Percentiles rank a stretch among this genome's conserved stretches.
These are phyloP conservation scores for Penicillium robsamsonii DNA, from an alignment of 495 filamentous ascomycete species.

Conservation along the genomic window DNA sequence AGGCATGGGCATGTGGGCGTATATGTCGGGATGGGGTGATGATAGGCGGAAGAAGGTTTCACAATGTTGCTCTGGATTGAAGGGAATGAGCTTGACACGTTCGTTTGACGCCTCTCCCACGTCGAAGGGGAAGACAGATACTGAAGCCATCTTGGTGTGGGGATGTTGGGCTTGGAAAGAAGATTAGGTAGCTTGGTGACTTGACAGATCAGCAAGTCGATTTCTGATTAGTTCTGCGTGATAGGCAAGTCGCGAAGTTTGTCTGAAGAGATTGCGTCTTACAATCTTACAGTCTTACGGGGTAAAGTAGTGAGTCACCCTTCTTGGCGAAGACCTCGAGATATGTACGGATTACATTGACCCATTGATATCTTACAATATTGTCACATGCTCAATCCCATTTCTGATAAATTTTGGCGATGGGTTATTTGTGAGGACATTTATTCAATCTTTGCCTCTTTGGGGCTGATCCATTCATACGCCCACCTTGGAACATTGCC, in stretches of 20 bases:
- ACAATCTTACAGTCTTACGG: too few species aligned
- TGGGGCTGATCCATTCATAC: too few species aligned
- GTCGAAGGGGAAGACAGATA: conserved; percentile 15
- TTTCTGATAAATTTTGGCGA: too few species aligned
- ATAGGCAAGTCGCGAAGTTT: neutral
- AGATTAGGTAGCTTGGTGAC: neutral
- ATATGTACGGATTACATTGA: neutral
- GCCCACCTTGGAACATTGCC: too few species aligned
- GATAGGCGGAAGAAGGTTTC: conserved; percentile 19
- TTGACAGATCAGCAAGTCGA: neutral
- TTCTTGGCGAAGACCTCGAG: neutral
- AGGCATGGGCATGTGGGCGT: conserved; percentile 16
- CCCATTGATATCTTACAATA: too few species aligned
- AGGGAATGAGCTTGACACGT: conserved; percentile 19
- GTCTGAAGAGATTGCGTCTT: neutral
- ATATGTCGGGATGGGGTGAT: conserved; percentile 18
- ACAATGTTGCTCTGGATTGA: conserved; percentile 18
- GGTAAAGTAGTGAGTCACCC: neutral
- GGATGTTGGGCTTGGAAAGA: neutral
- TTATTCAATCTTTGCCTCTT: neutral
- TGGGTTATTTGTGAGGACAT: too few species aligned
- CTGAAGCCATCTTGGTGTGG: conserved; percentile 8
- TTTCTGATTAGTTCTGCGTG: neutral
- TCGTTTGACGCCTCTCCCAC: conserved; percentile 14
- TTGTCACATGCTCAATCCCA: too few species aligned